Evolutionary conservation across 768 basidiomycete genomes (phyloP).

Genomic region (Boletus barrowsii): DNA sequence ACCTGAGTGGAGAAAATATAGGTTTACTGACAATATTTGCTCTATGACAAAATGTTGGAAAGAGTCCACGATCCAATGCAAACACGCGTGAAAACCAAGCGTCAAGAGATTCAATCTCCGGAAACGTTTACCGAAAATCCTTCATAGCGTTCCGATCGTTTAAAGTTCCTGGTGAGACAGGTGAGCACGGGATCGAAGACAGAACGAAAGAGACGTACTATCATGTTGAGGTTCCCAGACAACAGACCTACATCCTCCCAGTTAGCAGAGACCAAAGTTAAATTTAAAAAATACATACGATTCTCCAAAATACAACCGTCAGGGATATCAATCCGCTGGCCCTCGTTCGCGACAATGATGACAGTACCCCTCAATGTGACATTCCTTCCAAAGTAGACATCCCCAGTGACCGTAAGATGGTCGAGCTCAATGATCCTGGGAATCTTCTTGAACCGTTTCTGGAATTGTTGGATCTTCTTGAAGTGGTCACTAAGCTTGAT

Average conservation of each 20-base stretch:
- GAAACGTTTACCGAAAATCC: background rate
- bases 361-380: conserved; percentile 65
- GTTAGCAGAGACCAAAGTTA: conserved; percentile 13
- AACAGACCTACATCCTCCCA: conserved; percentile 46
- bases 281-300: conserved; percentile 35
- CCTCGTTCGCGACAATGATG: conserved; percentile 76
- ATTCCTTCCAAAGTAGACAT: conserved; percentile 65
- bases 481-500: conserved; percentile 77
- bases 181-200: background rate
- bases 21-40: conserved; percentile 1
- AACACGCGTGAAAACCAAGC: conserved; percentile 4
- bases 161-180: conserved; percentile 28
- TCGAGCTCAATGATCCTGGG: conserved; percentile 72
- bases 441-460: conserved; percentile 74
- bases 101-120: conserved; percentile 4
- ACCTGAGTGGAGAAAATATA: background rate
- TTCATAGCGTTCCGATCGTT: conserved; percentile 5
- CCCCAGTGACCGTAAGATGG: conserved; percentile 70
- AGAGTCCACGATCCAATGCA: conserved; percentile 23
- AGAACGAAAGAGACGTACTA: conserved; percentile 37
- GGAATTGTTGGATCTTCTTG: conserved; percentile 71
- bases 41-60: conserved; percentile 11
- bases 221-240: conserved; percentile 75
- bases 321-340: conserved; percentile 70
- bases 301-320: conserved; percentile 73